Evolutionary conservation across 169 alveolate genomes (phyloP).

Genomic region (Eimeria falciformis): DNA sequence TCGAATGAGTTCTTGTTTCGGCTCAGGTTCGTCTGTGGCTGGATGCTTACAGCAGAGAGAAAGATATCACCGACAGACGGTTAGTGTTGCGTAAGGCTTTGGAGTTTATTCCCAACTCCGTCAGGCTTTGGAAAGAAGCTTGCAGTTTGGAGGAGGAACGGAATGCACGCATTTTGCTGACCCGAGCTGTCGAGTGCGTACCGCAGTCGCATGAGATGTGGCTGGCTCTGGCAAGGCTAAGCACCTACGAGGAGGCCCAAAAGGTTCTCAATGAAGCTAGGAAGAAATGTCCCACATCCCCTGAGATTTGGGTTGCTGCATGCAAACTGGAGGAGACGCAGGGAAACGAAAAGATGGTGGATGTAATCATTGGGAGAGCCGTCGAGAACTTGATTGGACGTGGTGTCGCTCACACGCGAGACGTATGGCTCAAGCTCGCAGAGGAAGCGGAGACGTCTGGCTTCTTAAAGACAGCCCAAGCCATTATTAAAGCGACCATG

Average conservation of each 20-base stretch:
- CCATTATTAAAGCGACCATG: constrained; percentile 81
- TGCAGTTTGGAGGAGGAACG: constrained; percentile 95
- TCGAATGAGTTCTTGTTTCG: background rate
- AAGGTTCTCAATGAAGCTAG: constrained; percentile 98
- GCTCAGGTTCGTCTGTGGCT: constrained; percentile 95
- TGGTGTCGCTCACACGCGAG: constrained; percentile 83
- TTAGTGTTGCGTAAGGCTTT: constrained; percentile 95
- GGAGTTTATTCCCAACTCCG: constrained; percentile 97
- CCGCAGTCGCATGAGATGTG: constrained; percentile 98
- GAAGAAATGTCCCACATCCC: constrained; percentile 96
- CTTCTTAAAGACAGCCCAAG: constrained; percentile 81
- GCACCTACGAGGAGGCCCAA: constrained; percentile 97
- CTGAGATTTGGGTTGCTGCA: constrained; percentile 97
- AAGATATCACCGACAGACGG: constrained; percentile 90
- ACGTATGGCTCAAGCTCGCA: constrained; percentile 82
- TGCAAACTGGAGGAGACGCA: constrained; percentile 97
- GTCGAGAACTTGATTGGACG: constrained; percentile 81
- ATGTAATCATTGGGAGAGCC: constrained; percentile 81
- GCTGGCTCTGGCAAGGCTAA: constrained; percentile 98
- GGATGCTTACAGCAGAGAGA: constrained; percentile 96
- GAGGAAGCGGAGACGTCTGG: constrained; percentile 86
- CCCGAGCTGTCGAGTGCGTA: constrained; percentile 98
- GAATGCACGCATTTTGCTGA: constrained; percentile 95
- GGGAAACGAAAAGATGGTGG: constrained; percentile 83
- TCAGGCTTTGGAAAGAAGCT: constrained; percentile 98